phyloP scores from a whole-genome alignment of 495 filamentous ascomycete species.

The Penicillium parvum region DNA sequence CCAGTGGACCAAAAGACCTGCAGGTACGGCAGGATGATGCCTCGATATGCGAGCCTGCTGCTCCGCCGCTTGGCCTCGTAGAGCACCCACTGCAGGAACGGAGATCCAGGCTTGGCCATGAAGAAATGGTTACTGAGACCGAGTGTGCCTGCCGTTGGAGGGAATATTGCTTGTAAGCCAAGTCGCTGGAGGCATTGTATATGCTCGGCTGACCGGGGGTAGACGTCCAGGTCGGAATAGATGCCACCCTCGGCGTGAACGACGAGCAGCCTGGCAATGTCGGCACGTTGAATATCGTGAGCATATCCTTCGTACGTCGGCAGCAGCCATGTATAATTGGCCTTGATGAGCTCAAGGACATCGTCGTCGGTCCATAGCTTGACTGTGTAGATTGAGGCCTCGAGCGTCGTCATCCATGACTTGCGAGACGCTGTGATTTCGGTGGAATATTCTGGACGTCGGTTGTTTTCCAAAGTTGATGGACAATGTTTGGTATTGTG shows the following conservation, averaged over 20 bases:
- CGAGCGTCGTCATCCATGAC: too few species aligned
- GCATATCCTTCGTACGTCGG: conserved; percentile 5
- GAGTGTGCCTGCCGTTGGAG: conserved; percentile 1
- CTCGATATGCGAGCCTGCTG: not conserved
- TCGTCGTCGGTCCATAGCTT: too few species aligned
- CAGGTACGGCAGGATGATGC: conserved; percentile 3
- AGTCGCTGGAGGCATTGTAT: conserved; percentile 1
- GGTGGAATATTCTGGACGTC: too few species aligned
- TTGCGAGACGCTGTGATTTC: too few species aligned
- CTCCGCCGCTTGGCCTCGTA: conserved; percentile 8
- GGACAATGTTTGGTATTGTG: too few species aligned
- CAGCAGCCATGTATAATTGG: conserved; percentile 3
- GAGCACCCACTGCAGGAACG: conserved; percentile 2
- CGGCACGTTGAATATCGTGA: conserved; percentile 4
- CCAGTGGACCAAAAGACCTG: conserved; percentile 9
- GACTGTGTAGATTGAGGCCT: too few species aligned
- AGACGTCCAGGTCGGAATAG: conserved; percentile 7
- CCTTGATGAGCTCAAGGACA: conserved; percentile 3
- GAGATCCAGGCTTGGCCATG: conserved; percentile 1
- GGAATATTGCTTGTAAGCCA: conserved; percentile 4
- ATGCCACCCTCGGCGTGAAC: conserved; percentile 8
- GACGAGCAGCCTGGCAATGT: conserved; percentile 4
- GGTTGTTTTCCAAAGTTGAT: too few species aligned
- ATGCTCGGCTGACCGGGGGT: too few species aligned
- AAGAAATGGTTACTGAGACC: conserved; percentile 10